A percentile compares a stretch with the other conserved stretches of the same genome.
These are phyloP conservation scores for Lachnellula subtilissima DNA, from an alignment of 2,329 filamentous ascomycete genomes.

Conservation along the genomic window DNA sequence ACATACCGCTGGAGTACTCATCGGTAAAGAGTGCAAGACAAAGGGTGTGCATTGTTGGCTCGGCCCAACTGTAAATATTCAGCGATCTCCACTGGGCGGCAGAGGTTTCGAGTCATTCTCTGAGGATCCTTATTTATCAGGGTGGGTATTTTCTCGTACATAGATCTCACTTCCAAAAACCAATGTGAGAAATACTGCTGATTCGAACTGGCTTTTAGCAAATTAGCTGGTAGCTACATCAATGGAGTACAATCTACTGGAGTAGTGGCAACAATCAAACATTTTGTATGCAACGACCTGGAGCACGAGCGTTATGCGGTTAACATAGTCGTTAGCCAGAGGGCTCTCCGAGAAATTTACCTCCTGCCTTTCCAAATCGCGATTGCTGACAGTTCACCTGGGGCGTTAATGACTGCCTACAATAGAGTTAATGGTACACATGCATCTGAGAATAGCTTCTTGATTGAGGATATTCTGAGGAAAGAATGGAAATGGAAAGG, in stretches of 20 bases:
- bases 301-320: conserved; percentile 26
- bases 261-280: conserved; percentile 22
- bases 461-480: conserved; percentile 26
- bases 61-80: conserved; percentile 24
- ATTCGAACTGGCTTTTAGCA: conserved; percentile 8
- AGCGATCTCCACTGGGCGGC: conserved; percentile 24
- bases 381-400: conserved; percentile 27
- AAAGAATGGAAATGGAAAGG: conserved; percentile 31
- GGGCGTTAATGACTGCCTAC: conserved; percentile 31
- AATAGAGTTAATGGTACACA: conserved; percentile 31
- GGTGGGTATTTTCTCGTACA: no score
- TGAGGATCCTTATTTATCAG: conserved; percentile 28
- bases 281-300: conserved; percentile 31
- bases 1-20: conserved; percentile 22
- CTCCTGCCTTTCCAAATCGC: conserved; percentile 30
- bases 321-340: conserved; percentile 25
- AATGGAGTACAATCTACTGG: conserved; percentile 15
- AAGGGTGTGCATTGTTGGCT: conserved; percentile 30
- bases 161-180: no score
- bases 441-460: conserved; percentile 22
- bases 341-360: conserved; percentile 30
- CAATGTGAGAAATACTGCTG: no score
- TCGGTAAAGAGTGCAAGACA: conserved; percentile 27
- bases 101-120: conserved; percentile 31
- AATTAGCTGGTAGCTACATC: conserved; percentile 27